Evolutionary conservation across 2,329 filamentous ascomycete species (phyloP).

Genomic region (Huntiella savannae): DNA sequence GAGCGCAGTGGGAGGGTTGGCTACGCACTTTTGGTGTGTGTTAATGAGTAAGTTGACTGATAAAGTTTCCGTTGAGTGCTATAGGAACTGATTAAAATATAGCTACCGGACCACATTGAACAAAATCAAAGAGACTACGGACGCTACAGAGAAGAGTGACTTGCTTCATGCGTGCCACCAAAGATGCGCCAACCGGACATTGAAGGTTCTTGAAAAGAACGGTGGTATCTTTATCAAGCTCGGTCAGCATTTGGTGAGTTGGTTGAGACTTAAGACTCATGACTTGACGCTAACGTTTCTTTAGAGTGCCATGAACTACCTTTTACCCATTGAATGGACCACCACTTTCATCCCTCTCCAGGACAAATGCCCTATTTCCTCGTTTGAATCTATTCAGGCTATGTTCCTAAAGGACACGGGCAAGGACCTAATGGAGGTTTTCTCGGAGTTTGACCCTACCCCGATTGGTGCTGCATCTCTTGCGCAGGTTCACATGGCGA

Average conservation of each 20-base stretch:
- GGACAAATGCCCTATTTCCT: conserved; percentile 86
- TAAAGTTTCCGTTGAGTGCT: neutral
- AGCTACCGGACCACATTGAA: conserved; percentile 83
- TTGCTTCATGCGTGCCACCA: conserved; percentile 71
- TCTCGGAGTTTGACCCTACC: conserved; percentile 59
- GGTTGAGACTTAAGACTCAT: neutral
- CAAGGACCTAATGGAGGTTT: conserved; percentile 57
- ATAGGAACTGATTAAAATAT: conserved; percentile 3
- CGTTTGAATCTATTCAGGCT: conserved; percentile 62
- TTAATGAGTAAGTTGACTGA: conserved; percentile 51
- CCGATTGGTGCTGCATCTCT: conserved; percentile 88
- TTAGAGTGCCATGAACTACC: conserved; percentile 82
- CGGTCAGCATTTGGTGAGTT: conserved; percentile 64
- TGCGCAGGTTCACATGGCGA: conserved; percentile 84
- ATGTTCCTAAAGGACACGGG: conserved; percentile 82
- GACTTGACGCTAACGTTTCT: neutral
- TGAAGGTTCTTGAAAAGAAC: conserved; percentile 80
- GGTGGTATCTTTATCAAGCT: conserved; percentile 98
- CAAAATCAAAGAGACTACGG: conserved; percentile 38
- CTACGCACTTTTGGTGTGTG: conserved; percentile 55
- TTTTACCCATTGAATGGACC: conserved; percentile 82
- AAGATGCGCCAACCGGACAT: conserved; percentile 73
- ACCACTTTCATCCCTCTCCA: conserved; percentile 90
- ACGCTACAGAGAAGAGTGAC: conserved; percentile 45
- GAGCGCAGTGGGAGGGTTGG: conserved; percentile 66